Conservation (phyloP, 345 rosid species). For the Linum trigynum region DNA sequence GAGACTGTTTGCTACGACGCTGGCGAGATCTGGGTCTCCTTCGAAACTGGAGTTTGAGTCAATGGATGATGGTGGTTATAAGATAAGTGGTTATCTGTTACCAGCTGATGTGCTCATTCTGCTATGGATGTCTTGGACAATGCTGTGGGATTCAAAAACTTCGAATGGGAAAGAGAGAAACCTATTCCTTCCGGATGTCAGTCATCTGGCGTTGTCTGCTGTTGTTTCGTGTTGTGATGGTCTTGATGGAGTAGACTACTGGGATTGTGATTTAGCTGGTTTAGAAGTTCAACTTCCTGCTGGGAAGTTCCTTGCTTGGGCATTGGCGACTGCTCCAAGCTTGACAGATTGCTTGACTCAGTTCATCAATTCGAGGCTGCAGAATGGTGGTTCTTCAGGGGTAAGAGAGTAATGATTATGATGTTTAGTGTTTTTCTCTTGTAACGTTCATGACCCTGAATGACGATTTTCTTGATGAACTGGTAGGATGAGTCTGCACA, state of each 20-base stretch:
- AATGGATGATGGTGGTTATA: slow-evolving; percentile 44
- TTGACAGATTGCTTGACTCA: slow-evolving; percentile 53
- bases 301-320: slow-evolving; percentile 65
- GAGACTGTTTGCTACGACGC: slow-evolving; percentile 35
- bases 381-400: slow-evolving; percentile 24
- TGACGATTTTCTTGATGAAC: neutral
- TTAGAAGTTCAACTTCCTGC: slow-evolving; percentile 50
- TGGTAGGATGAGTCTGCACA: slow-evolving; percentile 4
- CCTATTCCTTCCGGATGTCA: slow-evolving; percentile 52
- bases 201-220: slow-evolving; percentile 53
- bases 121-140: slow-evolving; percentile 67
- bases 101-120: slow-evolving; percentile 45
- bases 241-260: slow-evolving; percentile 37
- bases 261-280: slow-evolving; percentile 43
- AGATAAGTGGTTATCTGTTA: slow-evolving; percentile 43
- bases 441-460: neutral
- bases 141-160: slow-evolving; percentile 48
- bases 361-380: slow-evolving; percentile 49
- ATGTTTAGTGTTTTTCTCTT: neutral
- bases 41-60: slow-evolving; percentile 55
- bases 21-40: slow-evolving; percentile 34
- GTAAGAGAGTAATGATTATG: slow-evolving; percentile 17
- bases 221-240: slow-evolving; percentile 48
- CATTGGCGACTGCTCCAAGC: slow-evolving; percentile 38
- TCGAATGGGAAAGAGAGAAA: slow-evolving; percentile 12